Conservation (phyloP, 2,329 filamentous ascomycete species). For the Clarireedia monteithiana region DNA sequence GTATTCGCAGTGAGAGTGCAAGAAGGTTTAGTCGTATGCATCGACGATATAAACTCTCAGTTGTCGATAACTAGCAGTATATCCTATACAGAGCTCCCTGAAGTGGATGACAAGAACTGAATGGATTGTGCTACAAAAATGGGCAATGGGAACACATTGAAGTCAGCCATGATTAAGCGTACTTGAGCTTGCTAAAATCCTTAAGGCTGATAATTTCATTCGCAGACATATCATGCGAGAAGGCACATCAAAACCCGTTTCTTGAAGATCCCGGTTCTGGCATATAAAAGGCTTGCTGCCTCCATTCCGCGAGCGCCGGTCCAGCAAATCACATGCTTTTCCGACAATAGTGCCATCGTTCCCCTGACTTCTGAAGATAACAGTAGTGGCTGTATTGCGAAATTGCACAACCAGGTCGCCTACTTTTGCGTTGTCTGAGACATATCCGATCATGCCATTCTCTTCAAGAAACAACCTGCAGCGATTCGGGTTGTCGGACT, state of each 20-base stretch:
- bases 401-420: constrained; percentile 2
- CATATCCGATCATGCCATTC: constrained; percentile 8
- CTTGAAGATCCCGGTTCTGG: not conserved
- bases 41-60: no score
- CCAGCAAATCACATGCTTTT: not conserved
- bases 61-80: no score
- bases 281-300: not conserved
- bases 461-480: constrained; percentile 6
- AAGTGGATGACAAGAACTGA: no score
- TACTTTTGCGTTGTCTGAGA: not conserved
- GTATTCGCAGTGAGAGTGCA: no score
- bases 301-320: not conserved
- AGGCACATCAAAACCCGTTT: constrained; percentile 2
- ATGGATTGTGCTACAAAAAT: no score
- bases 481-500: not conserved
- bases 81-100: no score
- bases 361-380: constrained; percentile 1
- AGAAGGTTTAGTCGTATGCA: no score
- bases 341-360: not conserved
- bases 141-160: no score
- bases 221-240: not conserved
- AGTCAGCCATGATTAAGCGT: no score
- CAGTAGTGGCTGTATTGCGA: not conserved
- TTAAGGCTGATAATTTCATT: constrained; percentile 2
- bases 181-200: not conserved